Conservation (phyloP, 2,329 filamentous ascomycete species). For the Xylariaceae sp. region DNA sequence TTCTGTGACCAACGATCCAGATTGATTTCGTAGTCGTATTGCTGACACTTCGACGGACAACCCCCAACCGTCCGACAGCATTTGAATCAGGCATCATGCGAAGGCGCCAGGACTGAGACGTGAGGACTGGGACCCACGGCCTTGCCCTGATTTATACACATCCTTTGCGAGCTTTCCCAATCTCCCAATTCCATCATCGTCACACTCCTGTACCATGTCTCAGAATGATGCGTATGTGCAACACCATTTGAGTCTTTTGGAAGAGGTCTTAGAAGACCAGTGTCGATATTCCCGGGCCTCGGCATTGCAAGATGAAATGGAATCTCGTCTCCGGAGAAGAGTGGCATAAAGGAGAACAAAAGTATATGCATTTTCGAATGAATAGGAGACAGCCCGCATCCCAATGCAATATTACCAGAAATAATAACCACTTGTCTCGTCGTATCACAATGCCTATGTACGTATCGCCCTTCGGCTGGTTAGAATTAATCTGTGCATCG, state of each 20-base stretch:
- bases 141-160: constrained; percentile 12
- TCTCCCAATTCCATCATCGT: neutral
- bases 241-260: neutral
- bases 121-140: neutral
- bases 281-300: constrained; percentile 2
- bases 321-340: constrained; percentile 2
- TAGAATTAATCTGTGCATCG: constrained; percentile 34
- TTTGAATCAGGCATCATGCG: constrained; percentile 13
- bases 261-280: constrained; percentile 1
- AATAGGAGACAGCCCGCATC: constrained; percentile 34
- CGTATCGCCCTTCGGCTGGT: constrained; percentile 28
- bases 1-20: constrained; percentile 12
- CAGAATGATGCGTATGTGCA: neutral
- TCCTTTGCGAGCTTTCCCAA: constrained; percentile 3
- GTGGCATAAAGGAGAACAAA: constrained; percentile 22
- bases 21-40: constrained; percentile 20
- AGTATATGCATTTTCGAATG: constrained; percentile 31
- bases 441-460: constrained; percentile 35
- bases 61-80: constrained; percentile 8
- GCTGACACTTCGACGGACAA: constrained; percentile 11
- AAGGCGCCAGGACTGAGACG: neutral
- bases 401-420: constrained; percentile 50
- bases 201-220: neutral
- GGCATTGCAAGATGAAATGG: constrained; percentile 10
- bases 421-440: constrained; percentile 33